Percentiles rank a stretch among this genome's conserved stretches.
Evolutionary conservation across 2,329 filamentous ascomycete species (phyloP).

Genomic region (Diplodia seriata): DNA sequence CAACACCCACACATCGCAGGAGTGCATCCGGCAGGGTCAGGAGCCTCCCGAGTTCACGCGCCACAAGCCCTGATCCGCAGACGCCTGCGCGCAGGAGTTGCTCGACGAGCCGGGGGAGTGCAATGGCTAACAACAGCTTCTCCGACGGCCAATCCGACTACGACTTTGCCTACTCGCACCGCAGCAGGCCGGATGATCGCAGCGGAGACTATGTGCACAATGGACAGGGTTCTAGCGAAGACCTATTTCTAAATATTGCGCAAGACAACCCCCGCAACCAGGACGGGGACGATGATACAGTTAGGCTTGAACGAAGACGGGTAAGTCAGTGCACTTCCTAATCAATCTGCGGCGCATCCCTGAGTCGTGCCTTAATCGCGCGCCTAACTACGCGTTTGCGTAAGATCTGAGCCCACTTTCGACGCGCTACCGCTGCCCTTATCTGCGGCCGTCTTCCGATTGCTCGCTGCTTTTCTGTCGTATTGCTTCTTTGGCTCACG

Average conservation of each 20-base stretch:
- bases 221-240: conserved; percentile 40
- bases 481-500: conserved; percentile 22
- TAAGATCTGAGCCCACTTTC: conserved; percentile 26
- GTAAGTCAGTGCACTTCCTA: conserved; percentile 38
- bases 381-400: conserved; percentile 27
- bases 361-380: conserved; percentile 30
- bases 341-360: conserved; percentile 26
- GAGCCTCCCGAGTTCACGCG: conserved; percentile 28
- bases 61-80: conserved; percentile 19
- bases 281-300: conserved; percentile 38
- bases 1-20: conserved; percentile 8
- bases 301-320: conserved; percentile 43
- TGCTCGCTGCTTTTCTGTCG: conserved; percentile 1
- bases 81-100: conserved; percentile 25
- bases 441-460: conserved; percentile 27
- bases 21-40: conserved; percentile 12
- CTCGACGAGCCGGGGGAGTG: conserved; percentile 35
- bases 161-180: conserved; percentile 40
- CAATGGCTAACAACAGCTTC: conserved; percentile 36
- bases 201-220: conserved; percentile 24
- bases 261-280: conserved; percentile 43
- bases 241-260: conserved; percentile 53
- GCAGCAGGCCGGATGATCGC: conserved; percentile 34
- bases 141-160: conserved; percentile 43
- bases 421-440: conserved; percentile 12